Evolutionary conservation across 2,329 filamentous ascomycete genomes (phyloP).

Genomic region (Alternaria novae-zelandiae): DNA sequence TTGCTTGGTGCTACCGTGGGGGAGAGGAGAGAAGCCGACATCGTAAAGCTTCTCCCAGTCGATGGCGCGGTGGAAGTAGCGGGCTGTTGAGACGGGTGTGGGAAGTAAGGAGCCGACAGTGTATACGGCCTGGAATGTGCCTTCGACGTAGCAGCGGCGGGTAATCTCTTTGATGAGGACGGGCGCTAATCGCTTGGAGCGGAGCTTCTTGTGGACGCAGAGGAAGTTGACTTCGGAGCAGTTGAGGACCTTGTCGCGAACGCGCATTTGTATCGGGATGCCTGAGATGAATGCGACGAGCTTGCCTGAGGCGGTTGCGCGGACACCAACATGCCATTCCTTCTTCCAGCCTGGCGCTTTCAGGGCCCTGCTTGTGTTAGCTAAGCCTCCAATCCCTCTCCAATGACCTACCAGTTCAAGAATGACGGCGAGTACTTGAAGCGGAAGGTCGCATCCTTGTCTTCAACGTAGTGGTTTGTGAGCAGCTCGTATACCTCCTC

Average conservation of each 20-base stretch:
- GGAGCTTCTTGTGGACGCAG: conserved; percentile 96
- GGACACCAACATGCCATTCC: conserved; percentile 94
- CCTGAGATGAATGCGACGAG: conserved; percentile 96
- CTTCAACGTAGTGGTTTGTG: conserved; percentile 95
- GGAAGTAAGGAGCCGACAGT: conserved; percentile 91
- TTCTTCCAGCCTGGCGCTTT: conserved; percentile 93
- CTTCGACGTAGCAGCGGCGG: conserved; percentile 82
- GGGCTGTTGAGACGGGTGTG: conserved; percentile 87
- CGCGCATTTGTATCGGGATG: conserved; percentile 81
- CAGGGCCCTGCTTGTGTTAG: conserved; percentile 70
- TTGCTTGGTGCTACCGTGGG: conserved; percentile 79
- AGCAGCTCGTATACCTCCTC: conserved; percentile 92
- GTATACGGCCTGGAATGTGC: conserved; percentile 94
- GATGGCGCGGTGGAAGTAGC: conserved; percentile 92
- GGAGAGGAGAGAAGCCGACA: conserved; percentile 90
- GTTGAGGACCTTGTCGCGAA: conserved; percentile 76
- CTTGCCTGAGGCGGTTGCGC: conserved; percentile 80
- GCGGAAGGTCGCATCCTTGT: conserved; percentile 94
- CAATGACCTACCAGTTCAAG: conserved; percentile 74
- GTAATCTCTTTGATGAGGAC: conserved; percentile 98
- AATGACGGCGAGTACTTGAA: conserved; percentile 94
- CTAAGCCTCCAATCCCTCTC: background rate
- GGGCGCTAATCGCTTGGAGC: conserved; percentile 87
- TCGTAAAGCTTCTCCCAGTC: conserved; percentile 98
- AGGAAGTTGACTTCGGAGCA: conserved; percentile 98